Base-by-base conservation (phyloP, 1,284 basidiomycete species). In the Ceraceosorus guamensis region DNA sequence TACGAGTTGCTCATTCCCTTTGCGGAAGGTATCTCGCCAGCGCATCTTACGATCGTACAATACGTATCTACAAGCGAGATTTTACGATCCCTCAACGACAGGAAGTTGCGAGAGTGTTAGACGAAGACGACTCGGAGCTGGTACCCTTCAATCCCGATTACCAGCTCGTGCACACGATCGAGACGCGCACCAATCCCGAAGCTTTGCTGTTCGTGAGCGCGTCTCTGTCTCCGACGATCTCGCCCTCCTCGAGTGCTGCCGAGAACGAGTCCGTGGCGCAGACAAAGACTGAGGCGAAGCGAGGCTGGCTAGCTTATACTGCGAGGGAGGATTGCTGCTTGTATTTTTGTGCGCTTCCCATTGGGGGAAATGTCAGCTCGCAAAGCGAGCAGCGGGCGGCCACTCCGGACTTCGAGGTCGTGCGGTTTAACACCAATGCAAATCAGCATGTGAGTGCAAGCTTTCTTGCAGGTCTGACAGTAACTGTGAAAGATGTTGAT, bases 391-490 rank as follows among this genome's bases (percentile, higher is more conserved):
- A 11, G n/a, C n/a, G n/a, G n/a, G n/a, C 33, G 31, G 45, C 18
- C 6, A 50, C 56, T 8, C 48, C 49, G 5, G 63, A 61, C 46
- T 73, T 65, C 63, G 48, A 37, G 3, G 32, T 65, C 6, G 44
- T 66, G 30, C 57, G 51, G 43, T 72, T 63, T 63, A 71, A 71
- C 59, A 73, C 71, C 16, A 75, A 75, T 37, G 57, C 64, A 2
- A 60, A 65, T 31, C 51, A n/a, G n/a, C n/a, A n/a, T n/a, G n/a
- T n/a, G n/a, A n/a, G n/a, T n/a, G n/a, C n/a, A n/a, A n/a, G n/a
- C n/a, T n/a, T n/a, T n/a, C n/a, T n/a, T n/a, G n/a, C n/a, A n/a
- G n/a, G n/a, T n/a, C n/a, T n/a, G n/a, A n/a, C n/a, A n/a, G n/a
- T n/a, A n/a, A n/a, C n/a, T n/a, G n/a, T n/a, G n/a, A n/a, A n/a